Base-by-base conservation (phyloP, 768 basidiomycete genomes). In the Hemileccinum rubropunctum region DNA sequence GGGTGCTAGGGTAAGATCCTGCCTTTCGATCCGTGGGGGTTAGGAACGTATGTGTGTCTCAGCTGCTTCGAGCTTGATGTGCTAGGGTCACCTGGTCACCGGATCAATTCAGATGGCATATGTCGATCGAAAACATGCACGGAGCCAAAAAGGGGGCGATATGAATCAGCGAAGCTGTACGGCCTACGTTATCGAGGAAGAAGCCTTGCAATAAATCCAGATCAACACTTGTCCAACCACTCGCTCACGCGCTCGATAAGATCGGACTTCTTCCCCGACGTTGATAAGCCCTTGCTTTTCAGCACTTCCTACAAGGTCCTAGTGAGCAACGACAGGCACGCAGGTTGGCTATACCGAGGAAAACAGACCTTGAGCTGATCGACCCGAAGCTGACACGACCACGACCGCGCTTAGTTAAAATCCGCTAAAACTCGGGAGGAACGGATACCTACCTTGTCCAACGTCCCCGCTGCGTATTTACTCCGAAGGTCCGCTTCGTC, bases 401-500 rank as follows among this genome's bases (percentile, higher is more conserved):
- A 54, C 51, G 14, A 30, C 28, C n/a, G 9, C 18, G 45, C 35
- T 15, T 17, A 8, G 40, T 57, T n/a, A 61, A 45, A 53, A 40
- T 40, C 12, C 15, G 30, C 12, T 7, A 47, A 50, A 49, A 26
- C 36, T 13, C 4, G 40, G 34, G 33, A 27, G 9, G 45, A 10
- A 13, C n/a, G 34, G 7, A 11, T 30, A 56, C 74, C 60, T 63
- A 90, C 90, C 76, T 92, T 95, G 46, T 53, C 70, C 37, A 93
- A 71, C 15, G 67, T 71, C 6, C 82, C 88, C 13, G 67, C 68
- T 13, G 83, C 78, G 59, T 81, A 83, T 61, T 75, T 79, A 55
- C 80, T 83, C 49, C 83, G 80, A 42, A 95, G 75, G 67, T 92
- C 90, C 36, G 78, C 79, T 62, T 92, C 84, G 58, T 83, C 81